Evolutionary conservation across 2,329 filamentous ascomycete species (phyloP).

Genomic region (Rhynchosporium secalis): DNA sequence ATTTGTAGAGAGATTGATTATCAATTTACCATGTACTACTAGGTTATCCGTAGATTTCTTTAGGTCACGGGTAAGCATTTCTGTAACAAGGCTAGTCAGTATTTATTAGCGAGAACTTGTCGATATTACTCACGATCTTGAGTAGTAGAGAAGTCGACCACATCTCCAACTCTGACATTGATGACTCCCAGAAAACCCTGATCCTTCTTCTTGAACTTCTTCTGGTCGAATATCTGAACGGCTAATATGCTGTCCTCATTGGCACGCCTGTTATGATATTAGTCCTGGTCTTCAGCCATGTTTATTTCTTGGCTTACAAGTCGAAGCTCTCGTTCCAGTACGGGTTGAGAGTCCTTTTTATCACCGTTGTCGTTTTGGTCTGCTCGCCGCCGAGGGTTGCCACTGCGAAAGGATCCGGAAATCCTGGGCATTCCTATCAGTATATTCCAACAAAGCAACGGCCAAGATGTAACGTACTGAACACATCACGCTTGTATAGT

Average conservation of each 20-base stretch:
- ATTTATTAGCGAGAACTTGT: slow-evolving; percentile 18
- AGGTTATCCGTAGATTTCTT: slow-evolving; percentile 99
- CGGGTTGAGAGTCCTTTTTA: slow-evolving; percentile 97
- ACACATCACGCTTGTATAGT: slow-evolving; percentile 98
- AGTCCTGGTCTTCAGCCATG: slow-evolving; percentile 26
- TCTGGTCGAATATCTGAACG: slow-evolving; percentile 98
- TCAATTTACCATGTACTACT: slow-evolving; percentile 95
- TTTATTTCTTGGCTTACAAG: slow-evolving; percentile 58
- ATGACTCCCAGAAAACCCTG: slow-evolving; percentile 98
- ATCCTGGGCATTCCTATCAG: slow-evolving; percentile 58
- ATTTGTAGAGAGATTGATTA: slow-evolving; percentile 94
- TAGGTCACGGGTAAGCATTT: slow-evolving; percentile 96
- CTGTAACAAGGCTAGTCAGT: slow-evolving; percentile 44
- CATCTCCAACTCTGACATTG: slow-evolving; percentile 92
- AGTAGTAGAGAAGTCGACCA: slow-evolving; percentile 85
- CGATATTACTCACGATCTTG: slow-evolving; percentile 72
- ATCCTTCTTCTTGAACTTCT: slow-evolving; percentile 99
- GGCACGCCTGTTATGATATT: slow-evolving; percentile 64
- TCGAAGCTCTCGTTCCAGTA: slow-evolving; percentile 99
- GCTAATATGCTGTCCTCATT: slow-evolving; percentile 96
- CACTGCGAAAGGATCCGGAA: slow-evolving; percentile 96
- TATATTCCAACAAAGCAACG: slow-evolving; percentile 9
- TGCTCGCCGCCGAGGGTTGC: slow-evolving; percentile 97
- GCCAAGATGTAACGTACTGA: slow-evolving; percentile 66
- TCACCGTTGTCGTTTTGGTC: slow-evolving; percentile 95